These are phyloP conservation scores for Cystobasidium tubakii DNA, from an alignment of 768 basidiomycete species.

Conservation along the genomic window DNA sequence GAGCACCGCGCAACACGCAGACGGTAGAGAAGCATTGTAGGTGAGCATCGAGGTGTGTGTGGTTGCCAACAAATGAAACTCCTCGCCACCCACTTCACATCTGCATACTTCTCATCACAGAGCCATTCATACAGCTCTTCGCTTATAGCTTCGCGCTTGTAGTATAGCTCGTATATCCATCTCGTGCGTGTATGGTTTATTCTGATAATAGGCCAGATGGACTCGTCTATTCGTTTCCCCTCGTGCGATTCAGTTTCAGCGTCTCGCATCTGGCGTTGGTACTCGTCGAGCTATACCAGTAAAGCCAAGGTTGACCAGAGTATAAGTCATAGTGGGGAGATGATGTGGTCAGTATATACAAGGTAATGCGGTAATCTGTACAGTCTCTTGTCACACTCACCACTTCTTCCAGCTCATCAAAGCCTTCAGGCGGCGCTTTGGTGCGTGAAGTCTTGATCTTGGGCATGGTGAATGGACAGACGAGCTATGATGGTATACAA, in stretches of 20 bases:
- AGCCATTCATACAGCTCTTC: constrained; percentile 93
- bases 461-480: constrained; percentile 33
- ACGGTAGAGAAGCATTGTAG: too few species aligned
- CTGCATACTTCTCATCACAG: constrained; percentile 92
- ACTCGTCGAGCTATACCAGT: constrained; percentile 79
- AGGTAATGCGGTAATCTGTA: neutral
- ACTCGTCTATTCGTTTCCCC: constrained; percentile 90
- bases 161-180: constrained; percentile 93
- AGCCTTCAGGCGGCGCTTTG: constrained; percentile 39
- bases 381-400: neutral
- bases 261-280: constrained; percentile 98
- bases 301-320: neutral
- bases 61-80: too few species aligned
- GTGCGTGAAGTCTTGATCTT: constrained; percentile 39
- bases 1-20: too few species aligned
- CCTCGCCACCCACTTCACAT: constrained; percentile 70
- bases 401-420: constrained; percentile 40
- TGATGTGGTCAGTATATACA: too few species aligned
- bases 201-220: constrained; percentile 95
- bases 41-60: too few species aligned
- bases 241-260: constrained; percentile 97
- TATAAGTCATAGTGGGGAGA: too few species aligned
- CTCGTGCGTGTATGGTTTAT: constrained; percentile 86
- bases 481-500: neutral
- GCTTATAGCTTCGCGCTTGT: constrained; percentile 93